Conservation (phyloP, 225 moss, liverwort and hornwort genomes). For the Ulota crispa region DNA sequence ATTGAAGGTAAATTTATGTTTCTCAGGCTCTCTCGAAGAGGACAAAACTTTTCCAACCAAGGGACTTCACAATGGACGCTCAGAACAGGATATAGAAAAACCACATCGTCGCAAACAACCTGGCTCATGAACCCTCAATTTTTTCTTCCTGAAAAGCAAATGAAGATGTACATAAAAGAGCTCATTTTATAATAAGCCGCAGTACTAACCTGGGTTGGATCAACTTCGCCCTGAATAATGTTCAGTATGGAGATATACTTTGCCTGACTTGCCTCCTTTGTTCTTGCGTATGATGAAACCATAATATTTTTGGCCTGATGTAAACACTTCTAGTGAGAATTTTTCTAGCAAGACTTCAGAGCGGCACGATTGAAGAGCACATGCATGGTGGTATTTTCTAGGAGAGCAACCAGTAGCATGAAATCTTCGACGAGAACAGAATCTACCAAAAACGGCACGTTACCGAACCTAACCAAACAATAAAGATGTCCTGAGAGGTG, state of each 20-base stretch:
- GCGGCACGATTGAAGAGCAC: not conserved
- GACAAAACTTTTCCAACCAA: not conserved
- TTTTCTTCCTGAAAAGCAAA: not conserved
- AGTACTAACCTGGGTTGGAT: slow-evolving; percentile 83
- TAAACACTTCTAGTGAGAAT: slow-evolving; percentile 18
- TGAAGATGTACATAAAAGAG: not conserved
- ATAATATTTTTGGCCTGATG: slow-evolving; percentile 96
- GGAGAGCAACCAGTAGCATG: not conserved
- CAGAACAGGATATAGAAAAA: slow-evolving; percentile 2
- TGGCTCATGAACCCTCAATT: not conserved
- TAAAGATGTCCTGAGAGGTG: not conserved
- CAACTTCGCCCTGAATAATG: slow-evolving; percentile 99
- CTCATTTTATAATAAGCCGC: not conserved
- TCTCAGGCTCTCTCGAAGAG: not conserved
- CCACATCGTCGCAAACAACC: not conserved
- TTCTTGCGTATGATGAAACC: slow-evolving; percentile 99
- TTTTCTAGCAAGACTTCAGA: not conserved
- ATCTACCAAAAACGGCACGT: not conserved
- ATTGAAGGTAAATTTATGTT: slow-evolving; percentile 1
- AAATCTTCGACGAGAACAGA: not conserved
- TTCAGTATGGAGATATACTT: slow-evolving; percentile 98
- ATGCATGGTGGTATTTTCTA: not conserved
- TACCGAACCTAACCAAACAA: slow-evolving; percentile 16
- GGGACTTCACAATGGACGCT: not conserved
- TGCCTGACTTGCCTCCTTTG: slow-evolving; percentile 98